Conservation (phyloP, 352 stramenopile genomes). For the Phytopythium litorale region DNA sequence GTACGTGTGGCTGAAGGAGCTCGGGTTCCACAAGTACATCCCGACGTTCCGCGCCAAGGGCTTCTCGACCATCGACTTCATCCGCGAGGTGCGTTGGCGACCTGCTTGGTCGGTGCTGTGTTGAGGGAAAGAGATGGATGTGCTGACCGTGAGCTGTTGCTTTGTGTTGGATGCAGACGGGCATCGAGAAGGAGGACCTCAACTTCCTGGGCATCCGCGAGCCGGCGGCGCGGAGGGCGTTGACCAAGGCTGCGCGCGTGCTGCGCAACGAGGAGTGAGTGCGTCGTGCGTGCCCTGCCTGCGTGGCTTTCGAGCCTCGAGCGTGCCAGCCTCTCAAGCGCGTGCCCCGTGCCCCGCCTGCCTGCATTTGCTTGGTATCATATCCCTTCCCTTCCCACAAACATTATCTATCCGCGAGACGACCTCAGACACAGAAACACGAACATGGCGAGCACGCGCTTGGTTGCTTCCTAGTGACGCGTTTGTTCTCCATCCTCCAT, state of each 20-base stretch:
- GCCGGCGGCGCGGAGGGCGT: conserved; percentile 42
- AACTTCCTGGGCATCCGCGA: conserved; percentile 86
- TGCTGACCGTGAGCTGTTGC: background rate
- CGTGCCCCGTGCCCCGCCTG: background rate
- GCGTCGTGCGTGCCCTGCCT: background rate
- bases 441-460: background rate
- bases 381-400: background rate
- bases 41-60: conserved; percentile 75
- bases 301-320: background rate
- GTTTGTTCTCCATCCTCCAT: too few species aligned
- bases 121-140: background rate
- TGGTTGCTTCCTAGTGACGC: background rate
- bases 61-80: conserved; percentile 75
- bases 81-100: conserved; percentile 58
- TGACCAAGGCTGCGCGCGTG: conserved; percentile 54
- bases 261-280: conserved; percentile 40
- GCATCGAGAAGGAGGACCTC: conserved; percentile 80
- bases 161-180: conserved; percentile 36
- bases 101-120: background rate
- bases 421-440: background rate
- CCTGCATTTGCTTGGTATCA: background rate
- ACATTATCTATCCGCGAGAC: conserved; percentile 4
- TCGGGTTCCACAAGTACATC: conserved; percentile 55
- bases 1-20: conserved; percentile 64
- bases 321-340: too few species aligned